Evolutionary conservation across 768 basidiomycete genomes (phyloP).

Genomic region (Agrocybe pediades): DNA sequence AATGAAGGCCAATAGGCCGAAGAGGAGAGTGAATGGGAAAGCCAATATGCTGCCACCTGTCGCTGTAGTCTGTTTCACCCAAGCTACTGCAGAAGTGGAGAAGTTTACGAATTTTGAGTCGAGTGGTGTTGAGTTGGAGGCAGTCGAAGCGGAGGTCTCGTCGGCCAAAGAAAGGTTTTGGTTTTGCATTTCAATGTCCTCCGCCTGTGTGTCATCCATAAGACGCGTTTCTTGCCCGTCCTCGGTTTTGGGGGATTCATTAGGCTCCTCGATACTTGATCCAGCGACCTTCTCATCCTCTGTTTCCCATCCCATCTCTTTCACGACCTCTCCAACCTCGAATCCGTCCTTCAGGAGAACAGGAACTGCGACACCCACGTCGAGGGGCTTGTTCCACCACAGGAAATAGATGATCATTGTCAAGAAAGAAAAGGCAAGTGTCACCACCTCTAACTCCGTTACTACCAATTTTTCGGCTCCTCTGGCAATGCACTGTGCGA

Average conservation of each 20-base stretch:
- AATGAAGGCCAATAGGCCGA: too few relatives aligned
- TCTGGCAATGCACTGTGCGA: slow-evolving; percentile 29
- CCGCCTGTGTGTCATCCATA: too few relatives aligned
- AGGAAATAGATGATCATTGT: slow-evolving; percentile 29
- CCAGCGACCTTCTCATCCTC: not conserved
- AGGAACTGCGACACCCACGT: slow-evolving; percentile 20
- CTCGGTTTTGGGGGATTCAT: not conserved
- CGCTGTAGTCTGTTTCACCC: too few relatives aligned
- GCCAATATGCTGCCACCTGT: too few relatives aligned
- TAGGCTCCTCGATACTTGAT: not conserved
- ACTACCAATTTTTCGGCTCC: slow-evolving; percentile 22
- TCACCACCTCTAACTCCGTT: slow-evolving; percentile 37
- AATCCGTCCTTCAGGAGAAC: slow-evolving; percentile 1
- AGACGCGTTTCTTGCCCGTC: not conserved
- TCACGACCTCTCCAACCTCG: too few relatives aligned
- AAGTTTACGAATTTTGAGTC: too few relatives aligned
- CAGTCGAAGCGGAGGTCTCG: too few relatives aligned
- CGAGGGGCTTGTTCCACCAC: slow-evolving; percentile 43
- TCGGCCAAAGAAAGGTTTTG: too few relatives aligned
- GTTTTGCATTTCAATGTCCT: too few relatives aligned
- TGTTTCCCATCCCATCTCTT: not conserved
- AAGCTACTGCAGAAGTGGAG: too few relatives aligned
- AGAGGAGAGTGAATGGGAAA: too few relatives aligned
- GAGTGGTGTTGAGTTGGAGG: too few relatives aligned
- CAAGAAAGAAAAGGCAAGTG: slow-evolving; percentile 32